Conservation (phyloP, 78 protist genomes). For the Chrysochromulina parva region DNA sequence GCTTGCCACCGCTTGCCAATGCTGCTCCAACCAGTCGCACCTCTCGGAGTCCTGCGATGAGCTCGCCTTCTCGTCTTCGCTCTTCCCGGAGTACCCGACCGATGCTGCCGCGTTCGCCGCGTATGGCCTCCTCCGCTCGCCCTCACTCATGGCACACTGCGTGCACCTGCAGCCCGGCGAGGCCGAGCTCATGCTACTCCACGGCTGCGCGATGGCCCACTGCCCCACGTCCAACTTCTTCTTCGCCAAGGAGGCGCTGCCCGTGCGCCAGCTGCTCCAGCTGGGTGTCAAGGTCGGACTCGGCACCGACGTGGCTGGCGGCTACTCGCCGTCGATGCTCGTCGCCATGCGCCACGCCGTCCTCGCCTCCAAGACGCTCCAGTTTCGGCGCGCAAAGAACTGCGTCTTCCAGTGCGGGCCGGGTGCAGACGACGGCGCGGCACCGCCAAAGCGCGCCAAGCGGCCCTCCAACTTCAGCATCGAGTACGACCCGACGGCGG, state of each 20-base stretch:
- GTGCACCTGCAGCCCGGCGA: conserved; percentile 68
- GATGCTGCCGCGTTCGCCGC: too few relatives aligned
- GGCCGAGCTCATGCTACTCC: not conserved
- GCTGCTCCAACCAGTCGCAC: conserved; percentile 51
- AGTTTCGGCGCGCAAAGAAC: too few relatives aligned
- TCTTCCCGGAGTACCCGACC: too few relatives aligned
- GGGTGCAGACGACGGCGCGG: too few relatives aligned
- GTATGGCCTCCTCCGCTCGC: conserved; percentile 54
- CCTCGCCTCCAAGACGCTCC: conserved; percentile 61
- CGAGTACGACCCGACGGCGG: too few relatives aligned
- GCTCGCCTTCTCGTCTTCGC: not conserved
- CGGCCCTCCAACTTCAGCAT: too few relatives aligned
- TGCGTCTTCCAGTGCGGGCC: too few relatives aligned
- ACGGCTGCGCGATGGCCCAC: conserved; percentile 60
- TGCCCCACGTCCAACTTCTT: conserved; percentile 81
- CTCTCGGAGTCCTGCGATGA: conserved; percentile 54
- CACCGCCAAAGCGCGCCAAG: too few relatives aligned
- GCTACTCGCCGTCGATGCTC: conserved; percentile 70
- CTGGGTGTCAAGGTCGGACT: conserved; percentile 64
- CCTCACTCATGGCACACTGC: conserved; percentile 82
- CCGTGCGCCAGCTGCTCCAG: not conserved
- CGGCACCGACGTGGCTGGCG: conserved; percentile 88
- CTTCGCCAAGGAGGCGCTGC: not conserved
- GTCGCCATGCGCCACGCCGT: conserved; percentile 67
- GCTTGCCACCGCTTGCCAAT: too few relatives aligned